A percentile compares a stretch with the other conserved stretches of the same genome.
Conservation (phyloP, 192 early-diverging fungal genomes). For the Rhizophagus sp. region DNA sequence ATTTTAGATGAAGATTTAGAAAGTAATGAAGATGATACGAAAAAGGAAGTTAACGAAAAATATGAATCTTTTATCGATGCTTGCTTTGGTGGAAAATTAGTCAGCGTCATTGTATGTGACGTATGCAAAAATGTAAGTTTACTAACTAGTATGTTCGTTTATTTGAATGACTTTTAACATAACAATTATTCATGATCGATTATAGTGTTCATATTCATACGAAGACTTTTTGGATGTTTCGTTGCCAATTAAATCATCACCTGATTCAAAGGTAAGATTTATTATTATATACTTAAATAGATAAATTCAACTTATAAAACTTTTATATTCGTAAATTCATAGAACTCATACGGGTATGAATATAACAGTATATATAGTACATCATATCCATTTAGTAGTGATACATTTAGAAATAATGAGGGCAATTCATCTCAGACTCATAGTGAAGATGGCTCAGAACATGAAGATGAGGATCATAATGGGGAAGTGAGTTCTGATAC, state of each 20-base stretch:
- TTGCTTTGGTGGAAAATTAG: slow-evolving; percentile 68
- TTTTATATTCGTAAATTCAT: no score
- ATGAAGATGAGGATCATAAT: no score
- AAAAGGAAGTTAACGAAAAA: not conserved
- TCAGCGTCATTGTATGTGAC: slow-evolving; percentile 68
- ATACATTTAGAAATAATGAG: no score
- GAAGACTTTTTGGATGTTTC: slow-evolving; percentile 69
- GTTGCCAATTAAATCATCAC: slow-evolving; percentile 45
- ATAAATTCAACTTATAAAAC: no score
- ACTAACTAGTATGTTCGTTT: not conserved
- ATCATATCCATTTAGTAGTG: no score
- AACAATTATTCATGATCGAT: not conserved
- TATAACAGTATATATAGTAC: not conserved
- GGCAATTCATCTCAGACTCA: not conserved
- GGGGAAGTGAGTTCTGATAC: not conserved
- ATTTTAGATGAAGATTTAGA: not conserved
- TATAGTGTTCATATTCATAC: slow-evolving; percentile 51
- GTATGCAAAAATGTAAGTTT: slow-evolving; percentile 51
- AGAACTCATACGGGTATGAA: not conserved
- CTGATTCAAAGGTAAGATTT: not conserved
- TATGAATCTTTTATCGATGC: slow-evolving; percentile 60
- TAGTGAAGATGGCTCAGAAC: not conserved
- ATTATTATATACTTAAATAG: no score
- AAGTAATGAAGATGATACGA: not conserved
- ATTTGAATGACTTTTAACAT: no score